A percentile compares a stretch with the other conserved stretches of the same genome.
phyloP scores from a whole-genome alignment of 2,329 filamentous ascomycete species.

The Colletotrichum brevisporum region DNA sequence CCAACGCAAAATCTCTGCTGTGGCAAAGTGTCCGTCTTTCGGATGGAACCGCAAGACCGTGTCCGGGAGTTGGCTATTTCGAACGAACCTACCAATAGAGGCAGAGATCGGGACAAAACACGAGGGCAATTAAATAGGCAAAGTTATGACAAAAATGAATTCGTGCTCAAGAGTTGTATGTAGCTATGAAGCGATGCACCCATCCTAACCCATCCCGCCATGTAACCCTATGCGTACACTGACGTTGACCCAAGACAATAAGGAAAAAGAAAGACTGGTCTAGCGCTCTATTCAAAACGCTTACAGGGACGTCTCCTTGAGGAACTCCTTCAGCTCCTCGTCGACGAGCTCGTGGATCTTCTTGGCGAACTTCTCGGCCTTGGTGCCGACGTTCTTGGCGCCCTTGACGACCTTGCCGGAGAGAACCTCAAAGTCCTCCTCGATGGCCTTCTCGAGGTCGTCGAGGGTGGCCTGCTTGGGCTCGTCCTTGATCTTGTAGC shows the following conservation, averaged over 20 bases:
- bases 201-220: constrained; percentile 37
- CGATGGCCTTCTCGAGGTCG: constrained; percentile 72
- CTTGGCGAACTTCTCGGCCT: constrained; percentile 73
- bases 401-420: constrained; percentile 70
- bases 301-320: constrained; percentile 65
- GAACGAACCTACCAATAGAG: too few relatives aligned
- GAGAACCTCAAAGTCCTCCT: constrained; percentile 73
- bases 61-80: too few relatives aligned
- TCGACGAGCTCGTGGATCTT: constrained; percentile 75
- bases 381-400: constrained; percentile 65
- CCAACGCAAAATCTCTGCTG: too few relatives aligned
- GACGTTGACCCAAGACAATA: constrained; percentile 44
- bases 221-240: constrained; percentile 40
- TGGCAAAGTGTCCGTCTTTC: too few relatives aligned
- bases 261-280: constrained; percentile 36
- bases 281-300: constrained; percentile 17
- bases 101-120: too few relatives aligned
- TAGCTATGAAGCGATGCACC: constrained; percentile 39
- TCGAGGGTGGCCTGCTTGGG: constrained; percentile 64
- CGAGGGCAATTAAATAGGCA: too few relatives aligned
- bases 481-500: constrained; percentile 73
- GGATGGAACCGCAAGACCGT: too few relatives aligned
- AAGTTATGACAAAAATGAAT: constrained; percentile 8
- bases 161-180: constrained; percentile 38
- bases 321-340: constrained; percentile 72